Conservation (phyloP, 768 basidiomycete species). For the Dendrothele bispora region DNA sequence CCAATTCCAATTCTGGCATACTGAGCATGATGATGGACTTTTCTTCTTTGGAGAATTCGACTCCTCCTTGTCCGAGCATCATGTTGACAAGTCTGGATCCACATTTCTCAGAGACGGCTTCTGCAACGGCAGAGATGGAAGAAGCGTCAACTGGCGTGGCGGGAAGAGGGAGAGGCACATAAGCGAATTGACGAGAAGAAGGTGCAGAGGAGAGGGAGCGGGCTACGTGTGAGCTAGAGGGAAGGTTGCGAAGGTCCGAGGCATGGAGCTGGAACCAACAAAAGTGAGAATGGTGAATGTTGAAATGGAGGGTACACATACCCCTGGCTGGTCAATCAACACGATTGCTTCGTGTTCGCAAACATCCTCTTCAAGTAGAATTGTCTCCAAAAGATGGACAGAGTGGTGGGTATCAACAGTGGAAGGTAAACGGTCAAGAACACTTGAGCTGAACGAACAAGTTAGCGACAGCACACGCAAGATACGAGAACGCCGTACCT, state of each 20-base stretch:
- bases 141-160: constrained; percentile 5
- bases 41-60: constrained; percentile 31
- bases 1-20: constrained; percentile 46
- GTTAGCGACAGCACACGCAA: neutral
- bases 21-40: constrained; percentile 58
- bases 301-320: too few species aligned
- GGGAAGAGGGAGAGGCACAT: constrained; percentile 38
- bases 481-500: constrained; percentile 38
- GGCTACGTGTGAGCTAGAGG: constrained; percentile 50
- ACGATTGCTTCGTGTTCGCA: constrained; percentile 69
- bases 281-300: too few species aligned
- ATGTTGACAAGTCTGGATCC: constrained; percentile 47
- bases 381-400: constrained; percentile 39
- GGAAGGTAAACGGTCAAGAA: constrained; percentile 41
- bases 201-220: constrained; percentile 47
- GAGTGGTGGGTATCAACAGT: constrained; percentile 19
- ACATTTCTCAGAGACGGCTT: constrained; percentile 52
- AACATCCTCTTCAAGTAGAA: constrained; percentile 44
- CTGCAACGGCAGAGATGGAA: constrained; percentile 37
- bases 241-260: constrained; percentile 68
- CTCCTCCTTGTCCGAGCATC: constrained; percentile 34
- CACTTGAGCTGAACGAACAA: constrained; percentile 40
- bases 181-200: constrained; percentile 62
- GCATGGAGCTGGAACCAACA: constrained; percentile 70
- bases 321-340: constrained; percentile 71